Evolutionary conservation across 2,329 filamentous ascomycete genomes (phyloP).

Genomic region (Raffaelea ambrosiae): DNA sequence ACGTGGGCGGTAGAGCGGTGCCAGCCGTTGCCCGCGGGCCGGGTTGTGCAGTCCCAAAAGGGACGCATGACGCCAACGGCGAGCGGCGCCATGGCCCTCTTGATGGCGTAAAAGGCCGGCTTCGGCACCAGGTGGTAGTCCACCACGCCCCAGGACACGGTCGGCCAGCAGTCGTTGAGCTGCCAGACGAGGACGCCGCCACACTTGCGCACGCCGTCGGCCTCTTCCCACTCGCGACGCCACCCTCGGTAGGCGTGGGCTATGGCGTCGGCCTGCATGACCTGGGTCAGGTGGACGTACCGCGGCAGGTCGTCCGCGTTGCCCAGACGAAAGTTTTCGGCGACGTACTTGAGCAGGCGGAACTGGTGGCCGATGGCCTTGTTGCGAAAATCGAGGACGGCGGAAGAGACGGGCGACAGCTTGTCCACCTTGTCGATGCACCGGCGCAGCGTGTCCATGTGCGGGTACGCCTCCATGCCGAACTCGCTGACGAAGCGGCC

Average conservation of each 20-base stretch:
- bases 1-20: constrained; percentile 26
- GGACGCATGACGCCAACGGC: constrained; percentile 45
- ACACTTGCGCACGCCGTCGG: constrained; percentile 38
- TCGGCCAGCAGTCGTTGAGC: constrained; percentile 63
- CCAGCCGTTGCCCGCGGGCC: constrained; percentile 12
- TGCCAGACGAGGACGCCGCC: constrained; percentile 61
- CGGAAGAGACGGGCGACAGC: constrained; percentile 53
- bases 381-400: constrained; percentile 71
- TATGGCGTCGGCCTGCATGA: constrained; percentile 42
- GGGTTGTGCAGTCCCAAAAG: constrained; percentile 32
- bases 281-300: constrained; percentile 46
- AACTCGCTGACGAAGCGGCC: constrained; percentile 75
- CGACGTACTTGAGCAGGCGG: constrained; percentile 60
- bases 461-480: constrained; percentile 73
- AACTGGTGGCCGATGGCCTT: constrained; percentile 69
- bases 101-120: constrained; percentile 38
- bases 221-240: constrained; percentile 56
- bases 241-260: constrained; percentile 39
- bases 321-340: constrained; percentile 58
- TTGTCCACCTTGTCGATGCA: constrained; percentile 50
- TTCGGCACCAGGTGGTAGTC: constrained; percentile 58
- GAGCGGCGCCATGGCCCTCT: constrained; percentile 50
- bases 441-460: constrained; percentile 59
- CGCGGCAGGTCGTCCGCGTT: constrained; percentile 16
- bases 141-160: constrained; percentile 56